phyloP scores from a whole-genome alignment of 306 rosid species.

The Corylus americana region DNA sequence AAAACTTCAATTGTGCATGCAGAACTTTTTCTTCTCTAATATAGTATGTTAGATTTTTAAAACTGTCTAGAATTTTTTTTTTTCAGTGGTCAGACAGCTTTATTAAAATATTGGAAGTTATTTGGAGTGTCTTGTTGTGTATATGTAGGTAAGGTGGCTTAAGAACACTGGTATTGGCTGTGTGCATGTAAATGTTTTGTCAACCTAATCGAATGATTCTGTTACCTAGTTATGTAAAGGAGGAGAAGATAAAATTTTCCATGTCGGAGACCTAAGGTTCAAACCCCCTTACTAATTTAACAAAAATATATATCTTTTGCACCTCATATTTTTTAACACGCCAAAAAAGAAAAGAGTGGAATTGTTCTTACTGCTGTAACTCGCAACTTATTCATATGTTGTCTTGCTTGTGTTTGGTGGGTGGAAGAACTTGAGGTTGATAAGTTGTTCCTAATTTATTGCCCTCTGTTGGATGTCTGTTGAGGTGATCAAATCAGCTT shows the following conservation, averaged over 20 bases:
- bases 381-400: too few species aligned
- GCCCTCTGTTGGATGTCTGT: too few species aligned
- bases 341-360: neutral
- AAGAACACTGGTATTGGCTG: neutral
- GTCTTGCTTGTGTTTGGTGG: too few species aligned
- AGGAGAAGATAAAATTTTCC: neutral
- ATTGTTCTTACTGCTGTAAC: neutral
- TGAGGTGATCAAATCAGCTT: neutral
- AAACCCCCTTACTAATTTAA: neutral
- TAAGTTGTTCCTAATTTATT: neutral
- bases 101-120: neutral
- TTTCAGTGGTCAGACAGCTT: neutral
- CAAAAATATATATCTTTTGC: too few species aligned
- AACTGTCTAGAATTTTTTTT: neutral
- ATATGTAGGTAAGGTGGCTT: neutral
- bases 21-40: neutral
- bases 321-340: too few species aligned
- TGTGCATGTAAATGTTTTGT: neutral
- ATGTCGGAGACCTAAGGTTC: neutral
- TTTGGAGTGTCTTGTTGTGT: neutral
- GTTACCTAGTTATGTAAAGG: neutral
- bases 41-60: too few species aligned
- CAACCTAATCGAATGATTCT: neutral
- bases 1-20: neutral
- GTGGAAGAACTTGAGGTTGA: neutral